Evolutionary conservation across 495 filamentous ascomycete genomes (phyloP).

Genomic region (Aspergillus nidulans): DNA sequence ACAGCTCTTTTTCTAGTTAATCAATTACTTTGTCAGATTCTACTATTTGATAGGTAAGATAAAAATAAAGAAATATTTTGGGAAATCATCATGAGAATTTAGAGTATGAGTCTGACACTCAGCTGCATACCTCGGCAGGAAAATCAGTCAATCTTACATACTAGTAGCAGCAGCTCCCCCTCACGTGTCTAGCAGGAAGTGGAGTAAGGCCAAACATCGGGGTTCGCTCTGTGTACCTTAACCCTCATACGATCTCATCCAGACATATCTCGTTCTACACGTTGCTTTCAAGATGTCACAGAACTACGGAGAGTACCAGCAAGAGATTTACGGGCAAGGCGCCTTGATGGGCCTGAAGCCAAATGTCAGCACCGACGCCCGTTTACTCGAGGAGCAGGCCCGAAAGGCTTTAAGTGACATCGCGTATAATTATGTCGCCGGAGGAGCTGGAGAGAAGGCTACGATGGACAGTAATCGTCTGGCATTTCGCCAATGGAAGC

Average conservation of each 20-base stretch:
- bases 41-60: no score
- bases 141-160: no score
- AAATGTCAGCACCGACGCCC: conserved; percentile 56
- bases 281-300: conserved; percentile 27
- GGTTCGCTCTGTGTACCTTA: no score
- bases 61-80: no score
- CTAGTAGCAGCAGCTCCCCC: no score
- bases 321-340: conserved; percentile 48
- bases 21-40: no score
- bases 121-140: no score
- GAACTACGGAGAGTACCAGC: conserved; percentile 44
- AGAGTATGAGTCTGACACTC: no score
- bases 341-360: conserved; percentile 45
- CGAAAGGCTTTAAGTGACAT: conserved; percentile 41
- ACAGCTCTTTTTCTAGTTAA: no score
- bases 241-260: neutral
- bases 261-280: neutral
- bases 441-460: conserved; percentile 60
- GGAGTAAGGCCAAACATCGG: no score
- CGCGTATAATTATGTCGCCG: conserved; percentile 57
- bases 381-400: conserved; percentile 54
- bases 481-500: conserved; percentile 62
- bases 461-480: conserved; percentile 63
- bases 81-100: no score
- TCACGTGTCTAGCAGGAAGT: conserved; percentile 2